phyloP scores from a whole-genome alignment of 805 yeast genomes.

The Barnettozyma wickerhamii region DNA sequence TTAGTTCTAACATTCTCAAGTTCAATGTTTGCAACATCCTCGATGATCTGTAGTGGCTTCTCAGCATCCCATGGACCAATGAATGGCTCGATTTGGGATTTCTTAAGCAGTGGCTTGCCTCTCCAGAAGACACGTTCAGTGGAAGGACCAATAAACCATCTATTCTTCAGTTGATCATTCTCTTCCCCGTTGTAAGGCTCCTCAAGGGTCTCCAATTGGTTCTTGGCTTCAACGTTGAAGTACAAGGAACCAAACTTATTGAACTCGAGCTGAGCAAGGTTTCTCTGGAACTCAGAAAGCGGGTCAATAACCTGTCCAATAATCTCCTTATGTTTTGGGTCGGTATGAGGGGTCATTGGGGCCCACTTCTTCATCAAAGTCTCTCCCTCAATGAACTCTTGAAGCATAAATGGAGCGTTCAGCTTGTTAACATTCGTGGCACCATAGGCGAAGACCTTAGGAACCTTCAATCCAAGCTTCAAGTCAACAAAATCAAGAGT shows the following conservation, averaged over 20 bases:
- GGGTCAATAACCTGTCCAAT: slow-evolving; percentile 65
- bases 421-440: slow-evolving; percentile 56
- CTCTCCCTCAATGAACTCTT: slow-evolving; percentile 78
- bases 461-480: slow-evolving; percentile 66
- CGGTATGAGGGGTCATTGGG: slow-evolving; percentile 64
- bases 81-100: slow-evolving; percentile 41
- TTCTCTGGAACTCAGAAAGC: slow-evolving; percentile 59
- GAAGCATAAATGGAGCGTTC: slow-evolving; percentile 69
- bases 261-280: slow-evolving; percentile 54
- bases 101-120: slow-evolving; percentile 51
- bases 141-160: slow-evolving; percentile 93
- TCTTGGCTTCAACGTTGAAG: slow-evolving; percentile 63
- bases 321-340: slow-evolving; percentile 45
- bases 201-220: slow-evolving; percentile 20
- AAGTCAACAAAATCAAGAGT: slow-evolving; percentile 76
- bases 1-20: slow-evolving; percentile 54
- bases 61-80: slow-evolving; percentile 76
- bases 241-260: slow-evolving; percentile 78
- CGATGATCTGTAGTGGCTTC: slow-evolving; percentile 58
- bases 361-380: slow-evolving; percentile 88
- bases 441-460: slow-evolving; percentile 67
- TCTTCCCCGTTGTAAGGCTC: slow-evolving; percentile 60
- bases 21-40: slow-evolving; percentile 62
- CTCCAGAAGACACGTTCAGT: slow-evolving; percentile 77
- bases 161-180: slow-evolving; percentile 41